A percentile compares a stretch with the other conserved stretches of the same genome.
phyloP scores from a whole-genome alignment of 2,329 filamentous ascomycete genomes.

The Neofusicoccum laricinum region DNA sequence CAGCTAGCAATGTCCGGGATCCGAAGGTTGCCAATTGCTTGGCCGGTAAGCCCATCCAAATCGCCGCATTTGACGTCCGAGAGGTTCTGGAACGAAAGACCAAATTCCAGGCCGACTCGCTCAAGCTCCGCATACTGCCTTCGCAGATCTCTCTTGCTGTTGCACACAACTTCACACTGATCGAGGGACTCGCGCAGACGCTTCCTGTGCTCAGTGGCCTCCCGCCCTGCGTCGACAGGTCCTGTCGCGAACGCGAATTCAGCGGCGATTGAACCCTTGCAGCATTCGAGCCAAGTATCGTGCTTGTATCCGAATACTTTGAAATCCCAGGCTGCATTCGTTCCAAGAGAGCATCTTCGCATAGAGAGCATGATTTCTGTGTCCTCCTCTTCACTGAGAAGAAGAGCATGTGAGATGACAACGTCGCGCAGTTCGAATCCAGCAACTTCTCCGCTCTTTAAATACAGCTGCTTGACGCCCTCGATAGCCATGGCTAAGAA shows the following conservation, averaged over 20 bases:
- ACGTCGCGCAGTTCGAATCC: constrained; percentile 1
- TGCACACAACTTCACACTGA: not conserved
- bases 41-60: not conserved
- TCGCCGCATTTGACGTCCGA: not conserved
- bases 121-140: constrained; percentile 4
- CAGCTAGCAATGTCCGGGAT: not conserved
- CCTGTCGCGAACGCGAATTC: not conserved
- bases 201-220: not conserved
- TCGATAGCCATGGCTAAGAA: constrained; percentile 4
- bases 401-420: not conserved
- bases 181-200: not conserved
- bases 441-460: not conserved
- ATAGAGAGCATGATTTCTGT: constrained; percentile 1
- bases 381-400: not conserved
- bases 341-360: not conserved
- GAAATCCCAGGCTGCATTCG: not conserved
- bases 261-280: not conserved
- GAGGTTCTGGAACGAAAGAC: not conserved
- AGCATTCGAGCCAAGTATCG: constrained; percentile 1
- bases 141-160: constrained; percentile 3
- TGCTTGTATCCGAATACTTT: not conserved
- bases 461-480: not conserved
- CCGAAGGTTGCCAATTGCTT: not conserved
- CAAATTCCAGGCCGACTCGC: constrained; percentile 2
- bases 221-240: not conserved